Evolutionary conservation across 225 moss, liverwort and hornwort species (phyloP), one percentile per base, ranked within the genome.

Genomic region (Marchantia paleacea): DNA sequence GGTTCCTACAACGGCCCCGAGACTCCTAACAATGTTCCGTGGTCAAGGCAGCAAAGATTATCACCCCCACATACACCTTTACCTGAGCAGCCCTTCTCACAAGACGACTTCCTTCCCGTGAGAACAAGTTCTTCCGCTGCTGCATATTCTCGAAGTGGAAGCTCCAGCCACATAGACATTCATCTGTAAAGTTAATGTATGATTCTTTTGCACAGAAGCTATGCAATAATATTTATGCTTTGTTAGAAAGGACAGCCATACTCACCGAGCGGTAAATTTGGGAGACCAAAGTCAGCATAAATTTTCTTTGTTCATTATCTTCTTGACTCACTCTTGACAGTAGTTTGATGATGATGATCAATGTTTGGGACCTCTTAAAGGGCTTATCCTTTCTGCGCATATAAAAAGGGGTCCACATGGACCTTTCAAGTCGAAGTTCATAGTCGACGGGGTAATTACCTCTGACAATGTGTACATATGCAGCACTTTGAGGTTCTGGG

Each of bases 71-170:
- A 81, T 22, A 82, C 87, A 47, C 84, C 87, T 25, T 82, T 79
- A 39, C 87, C 87, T 15, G 87, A 87, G 82, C 69, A 77, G 48
- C 84, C 87, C 39, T 81, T 87, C 52, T 84, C 87, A 69, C 87
- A 84, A 73, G 70, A 81, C 64, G 86, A 87, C 57, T 87, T 87
- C 25, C 87, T 80, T 30, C 76, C 79, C 24, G 39, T 84, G 57
- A 84, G 73, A 64, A 12, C 64, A 10, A 76, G 79, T 13, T 51
- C 84, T 72, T 61, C 30, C 65, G 61, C 70, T n/a, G 30, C 84
- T 72, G 28, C 78, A 11, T 75, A 75, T 24, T 60, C 69, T 31
- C 79, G 73, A 58, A 82, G 55, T 84, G 81, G 83, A 66, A 78
- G 81, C 55, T 71, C 80, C 64, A 84, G 67, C 58, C 72, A 75